These are phyloP conservation scores for Psilocybe azurescens DNA, from an alignment of 768 basidiomycete genomes.

Conservation along the genomic window DNA sequence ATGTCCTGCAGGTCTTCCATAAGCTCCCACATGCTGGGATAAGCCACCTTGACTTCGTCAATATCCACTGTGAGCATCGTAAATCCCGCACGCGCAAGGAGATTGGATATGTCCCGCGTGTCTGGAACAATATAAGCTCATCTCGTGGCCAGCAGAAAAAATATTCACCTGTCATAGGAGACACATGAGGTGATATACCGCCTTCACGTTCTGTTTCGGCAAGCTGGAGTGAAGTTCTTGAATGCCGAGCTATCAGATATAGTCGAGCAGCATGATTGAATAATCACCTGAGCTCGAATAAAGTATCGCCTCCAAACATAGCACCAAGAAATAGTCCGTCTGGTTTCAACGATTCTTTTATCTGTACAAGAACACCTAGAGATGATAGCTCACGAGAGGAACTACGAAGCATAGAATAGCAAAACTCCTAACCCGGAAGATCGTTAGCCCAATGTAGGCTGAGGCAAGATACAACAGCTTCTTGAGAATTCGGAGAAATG, in stretches of 20 bases:
- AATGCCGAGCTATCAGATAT: neutral
- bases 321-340: constrained; percentile 96
- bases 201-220: constrained; percentile 95
- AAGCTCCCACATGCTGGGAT: constrained; percentile 96
- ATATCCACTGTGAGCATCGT: constrained; percentile 93
- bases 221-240: constrained; percentile 88
- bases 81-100: constrained; percentile 92
- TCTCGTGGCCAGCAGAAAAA: neutral
- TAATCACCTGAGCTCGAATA: constrained; percentile 86
- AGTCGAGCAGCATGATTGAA: neutral
- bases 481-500: constrained; percentile 78
- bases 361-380: constrained; percentile 83
- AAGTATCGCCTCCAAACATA: constrained; percentile 93
- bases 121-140: constrained; percentile 51
- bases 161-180: constrained; percentile 90
- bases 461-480: constrained; percentile 90
- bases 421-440: constrained; percentile 71
- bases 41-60: constrained; percentile 89
- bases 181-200: constrained; percentile 94
- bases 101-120: constrained; percentile 90
- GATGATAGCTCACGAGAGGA: neutral
- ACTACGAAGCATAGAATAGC: neutral
- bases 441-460: constrained; percentile 98
- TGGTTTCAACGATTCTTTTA: constrained; percentile 80
- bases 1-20: constrained; percentile 93